Evolutionary conservation across 2,329 filamentous ascomycete species (phyloP), one percentile per base, ranked within the genome.

Genomic region (Xylariaceae sp.): DNA sequence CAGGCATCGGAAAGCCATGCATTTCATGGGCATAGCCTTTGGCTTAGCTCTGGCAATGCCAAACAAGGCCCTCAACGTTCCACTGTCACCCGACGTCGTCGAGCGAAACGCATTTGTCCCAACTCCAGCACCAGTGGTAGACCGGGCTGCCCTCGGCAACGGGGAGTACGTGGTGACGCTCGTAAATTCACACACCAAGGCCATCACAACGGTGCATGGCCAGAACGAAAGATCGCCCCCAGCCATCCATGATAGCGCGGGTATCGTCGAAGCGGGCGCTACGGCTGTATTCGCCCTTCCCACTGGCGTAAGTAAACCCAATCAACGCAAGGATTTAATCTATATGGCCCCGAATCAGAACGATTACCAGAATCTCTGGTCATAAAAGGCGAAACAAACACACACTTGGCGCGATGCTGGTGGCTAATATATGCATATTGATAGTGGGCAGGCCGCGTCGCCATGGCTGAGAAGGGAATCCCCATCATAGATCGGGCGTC

Each of bases 391-490:
- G 37, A 30, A n/a, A 37, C 13, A 30, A 30, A 11, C 4, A 45
- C 11, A 53, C 7, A n/a, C n/a, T 37, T 2, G 8, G 13, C 23
- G 11, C 15, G n/a, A 18, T 15, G 8, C 35, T 34, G 30, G 11
- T 17, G 42, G 34, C 53, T 66, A 15, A 64, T 42, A 42, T 39
- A 42, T 39, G 15, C 30, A 11, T 39, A 13, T 55, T 5, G n/a
- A 3, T 30, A 68, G 67, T 68, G 66, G 67, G 58, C 55, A 34
- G 66, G 66, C 3, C 60, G 65, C 42, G 18, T 68, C 15, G 65
- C 64, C 0, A 51, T 68, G 51, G 63, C 51, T 5, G 67, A 68
- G 30, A 53, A 59, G 0, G 58, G 54, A 7, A 63, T 60, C 35
- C 42, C 47, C 4, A 52, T 64, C 39, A 2, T 51, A 1, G 64